Evolutionary conservation across 495 filamentous ascomycete species (phyloP).

Genomic region (Parathielavia appendiculata): DNA sequence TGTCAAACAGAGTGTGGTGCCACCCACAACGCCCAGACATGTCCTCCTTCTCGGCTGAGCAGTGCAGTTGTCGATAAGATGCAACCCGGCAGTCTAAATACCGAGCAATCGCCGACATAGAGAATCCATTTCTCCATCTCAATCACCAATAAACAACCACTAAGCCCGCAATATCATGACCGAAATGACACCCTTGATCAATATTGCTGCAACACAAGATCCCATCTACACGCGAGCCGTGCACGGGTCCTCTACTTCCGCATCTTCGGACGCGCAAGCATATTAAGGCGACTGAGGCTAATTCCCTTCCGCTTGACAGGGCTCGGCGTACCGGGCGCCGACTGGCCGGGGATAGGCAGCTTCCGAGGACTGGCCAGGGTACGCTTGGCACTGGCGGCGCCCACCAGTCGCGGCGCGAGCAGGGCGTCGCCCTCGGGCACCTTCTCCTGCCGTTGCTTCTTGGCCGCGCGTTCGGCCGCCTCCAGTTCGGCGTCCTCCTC

Average conservation of each 20-base stretch:
- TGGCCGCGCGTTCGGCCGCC: constrained; percentile 36
- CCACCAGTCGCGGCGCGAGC: constrained; percentile 37
- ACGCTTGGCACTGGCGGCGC: constrained; percentile 22
- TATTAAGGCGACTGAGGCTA: constrained; percentile 47
- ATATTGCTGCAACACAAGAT: not conserved
- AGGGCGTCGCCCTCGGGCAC: constrained; percentile 45
- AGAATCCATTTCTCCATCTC: too few relatives aligned
- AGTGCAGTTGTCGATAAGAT: not conserved
- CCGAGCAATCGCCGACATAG: too few relatives aligned
- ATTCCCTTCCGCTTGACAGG: constrained; percentile 46
- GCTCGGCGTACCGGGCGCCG: constrained; percentile 29
- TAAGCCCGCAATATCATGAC: not conserved
- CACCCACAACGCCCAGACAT: constrained; percentile 16
- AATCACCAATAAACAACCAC: too few relatives aligned
- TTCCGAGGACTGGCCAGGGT: constrained; percentile 19
- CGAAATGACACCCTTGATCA: not conserved
- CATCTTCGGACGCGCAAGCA: constrained; percentile 50
- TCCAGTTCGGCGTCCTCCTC: constrained; percentile 45
- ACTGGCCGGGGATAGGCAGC: constrained; percentile 9
- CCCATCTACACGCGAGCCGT: not conserved
- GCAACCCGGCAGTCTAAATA: too few relatives aligned
- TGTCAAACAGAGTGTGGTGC: constrained; percentile 12
- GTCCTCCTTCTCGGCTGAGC: not conserved
- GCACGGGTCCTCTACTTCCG: constrained; percentile 32
- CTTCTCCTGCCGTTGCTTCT: constrained; percentile 45